Evolutionary conservation across 176 grass and related monocot genomes (phyloP), one percentile per base, ranked within the genome.

Genomic region (Eremochloa ophiuroides): DNA sequence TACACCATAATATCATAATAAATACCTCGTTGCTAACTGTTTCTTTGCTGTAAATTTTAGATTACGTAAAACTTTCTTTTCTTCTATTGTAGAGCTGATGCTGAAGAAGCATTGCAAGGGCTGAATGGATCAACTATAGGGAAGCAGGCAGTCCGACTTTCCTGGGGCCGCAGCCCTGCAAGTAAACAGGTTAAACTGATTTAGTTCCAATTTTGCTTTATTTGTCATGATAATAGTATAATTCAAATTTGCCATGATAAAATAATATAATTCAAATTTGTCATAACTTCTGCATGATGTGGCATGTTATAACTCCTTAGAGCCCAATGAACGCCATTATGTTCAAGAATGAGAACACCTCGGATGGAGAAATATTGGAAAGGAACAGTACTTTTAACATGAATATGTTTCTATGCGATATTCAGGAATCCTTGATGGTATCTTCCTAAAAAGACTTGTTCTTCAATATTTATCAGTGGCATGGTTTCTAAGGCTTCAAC

Each of bases 31-130:
- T 34, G 26, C 62, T 53, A 59, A 42, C 15, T 83, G 62, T 40
- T 65, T 76, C 53, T 58, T 72, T 66, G 5, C 37, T 82, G 16
- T 30, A 47, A 38, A 71, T 81, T 67, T 63, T 18, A 70, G 22
- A 75, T 77, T 69, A 12, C 56, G 58, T 68, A 20, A 83, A 40
- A 40, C 30, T 6, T 41, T 4, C 7, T 60, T 72, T 10, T 18
- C 29, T 85, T 59, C 2, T 69, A 64, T 70, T 84, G 33, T 66
- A 98, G 95, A 91, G 87, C 87, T 81, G 87, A 94, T 89, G 92
- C 95, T 10, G 95, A 98, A 93, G 95, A 94, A 89, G 95, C 95
- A 84, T 86, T 98, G 44, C 86, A 98, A 85, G 92, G 84, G 16
- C 75, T 93, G 72, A 98, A 87, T 75, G 95, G 92, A 91, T 81